Evolutionary conservation across 2,329 filamentous ascomycete species (phyloP).

Genomic region (Aspergillus ochraceoroseus): DNA sequence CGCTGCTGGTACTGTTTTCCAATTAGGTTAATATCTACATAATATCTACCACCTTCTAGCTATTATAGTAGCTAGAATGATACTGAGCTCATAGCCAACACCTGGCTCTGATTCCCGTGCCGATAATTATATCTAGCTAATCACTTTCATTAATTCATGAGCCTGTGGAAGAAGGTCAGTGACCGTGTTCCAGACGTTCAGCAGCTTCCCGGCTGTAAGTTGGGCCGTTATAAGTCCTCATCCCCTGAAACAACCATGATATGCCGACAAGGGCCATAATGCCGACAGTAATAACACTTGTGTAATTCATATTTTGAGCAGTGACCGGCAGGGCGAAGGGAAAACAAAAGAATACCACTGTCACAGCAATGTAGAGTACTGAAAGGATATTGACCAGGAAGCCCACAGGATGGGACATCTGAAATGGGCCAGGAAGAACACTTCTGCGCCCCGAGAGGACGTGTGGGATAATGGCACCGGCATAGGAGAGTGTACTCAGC

Average conservation of each 20-base stretch:
- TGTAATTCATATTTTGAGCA: conserved; percentile 49
- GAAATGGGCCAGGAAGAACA: conserved; percentile 55
- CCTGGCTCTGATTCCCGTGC: no score
- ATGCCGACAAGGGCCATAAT: conserved; percentile 25
- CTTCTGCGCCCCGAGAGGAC: conserved; percentile 45
- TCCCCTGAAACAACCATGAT: conserved; percentile 25
- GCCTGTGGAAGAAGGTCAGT: no score
- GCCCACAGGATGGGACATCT: conserved; percentile 41
- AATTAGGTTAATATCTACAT: no score
- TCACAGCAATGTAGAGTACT: conserved; percentile 40
- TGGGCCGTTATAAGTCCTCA: conserved; percentile 33
- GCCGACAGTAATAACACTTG: conserved; percentile 35
- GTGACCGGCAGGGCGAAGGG: conserved; percentile 4
- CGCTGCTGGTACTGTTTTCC: no score
- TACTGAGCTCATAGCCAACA: no score
- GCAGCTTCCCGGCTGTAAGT: conserved; percentile 50
- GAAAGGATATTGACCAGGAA: conserved; percentile 48
- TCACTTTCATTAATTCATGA: no score
- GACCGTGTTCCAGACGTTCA: conserved; percentile 52
- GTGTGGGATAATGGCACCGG: conserved; percentile 59
- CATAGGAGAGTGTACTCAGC: conserved; percentile 54
- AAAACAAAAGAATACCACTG: conserved; percentile 11
- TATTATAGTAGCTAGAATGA: no score
- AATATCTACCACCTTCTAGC: no score
- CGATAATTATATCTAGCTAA: no score